These are phyloP conservation scores for Colletotrichum siamense DNA, from an alignment of 2,329 filamentous ascomycete species.

Conservation along the genomic window DNA sequence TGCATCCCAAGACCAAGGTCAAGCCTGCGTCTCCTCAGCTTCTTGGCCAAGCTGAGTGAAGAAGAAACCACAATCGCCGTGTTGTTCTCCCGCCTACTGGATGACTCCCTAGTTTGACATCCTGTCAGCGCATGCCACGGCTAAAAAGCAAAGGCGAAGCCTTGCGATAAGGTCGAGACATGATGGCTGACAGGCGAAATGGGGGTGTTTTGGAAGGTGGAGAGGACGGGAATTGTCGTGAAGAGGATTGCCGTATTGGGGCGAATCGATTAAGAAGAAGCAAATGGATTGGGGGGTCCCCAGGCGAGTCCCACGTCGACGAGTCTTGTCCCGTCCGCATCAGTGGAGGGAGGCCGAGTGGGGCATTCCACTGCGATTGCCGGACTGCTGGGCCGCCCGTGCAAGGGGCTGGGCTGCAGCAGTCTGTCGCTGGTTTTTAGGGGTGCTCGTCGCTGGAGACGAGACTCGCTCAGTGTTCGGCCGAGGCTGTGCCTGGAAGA, in stretches of 20 bases:
- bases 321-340: constrained; percentile 19
- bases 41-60: not conserved
- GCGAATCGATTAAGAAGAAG: not conserved
- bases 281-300: not conserved
- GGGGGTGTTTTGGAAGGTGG: not conserved
- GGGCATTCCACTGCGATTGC: constrained; percentile 7
- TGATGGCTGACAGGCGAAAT: not conserved
- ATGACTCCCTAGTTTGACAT: not conserved
- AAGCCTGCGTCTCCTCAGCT: not conserved
- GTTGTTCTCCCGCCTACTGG: not conserved
- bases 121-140: not conserved
- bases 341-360: not conserved
- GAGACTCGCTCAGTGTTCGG: not conserved
- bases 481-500: not conserved
- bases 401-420: not conserved
- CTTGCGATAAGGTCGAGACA: constrained; percentile 14
- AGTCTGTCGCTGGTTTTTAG: not conserved
- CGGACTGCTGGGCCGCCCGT: constrained; percentile 16
- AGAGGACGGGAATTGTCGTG: not conserved
- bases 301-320: constrained; percentile 3
- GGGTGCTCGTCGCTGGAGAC: not conserved
- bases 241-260: constrained; percentile 18
- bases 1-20: not conserved
- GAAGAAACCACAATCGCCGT: not conserved
- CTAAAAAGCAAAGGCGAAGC: not conserved